These are phyloP conservation scores for Linnemannia elongata DNA, from an alignment of 192 early-diverging fungal genomes.

Conservation along the genomic window DNA sequence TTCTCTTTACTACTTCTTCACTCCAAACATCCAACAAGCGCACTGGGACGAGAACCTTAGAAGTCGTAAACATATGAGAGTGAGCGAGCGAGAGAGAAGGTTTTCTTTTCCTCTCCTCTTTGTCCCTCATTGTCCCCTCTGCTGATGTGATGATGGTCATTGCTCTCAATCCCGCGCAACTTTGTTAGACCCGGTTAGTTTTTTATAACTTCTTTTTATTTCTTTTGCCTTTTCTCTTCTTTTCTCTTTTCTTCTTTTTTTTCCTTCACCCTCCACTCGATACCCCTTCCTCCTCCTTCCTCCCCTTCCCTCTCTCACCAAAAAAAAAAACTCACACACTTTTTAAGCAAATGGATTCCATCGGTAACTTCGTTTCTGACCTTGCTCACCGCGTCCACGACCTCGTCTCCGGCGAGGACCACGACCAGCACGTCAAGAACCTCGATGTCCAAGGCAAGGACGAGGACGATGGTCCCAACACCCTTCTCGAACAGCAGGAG, in stretches of 20 bases:
- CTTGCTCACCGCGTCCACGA: constrained; percentile 43
- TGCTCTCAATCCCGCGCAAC: constrained; percentile 13
- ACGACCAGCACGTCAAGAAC: constrained; percentile 12
- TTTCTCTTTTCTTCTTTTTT: constrained; percentile 3
- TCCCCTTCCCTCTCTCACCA: constrained; percentile 4
- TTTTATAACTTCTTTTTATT: background rate
- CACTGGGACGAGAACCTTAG: background rate
- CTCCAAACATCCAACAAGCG: constrained; percentile 17
- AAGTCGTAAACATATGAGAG: background rate
- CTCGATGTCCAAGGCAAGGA: background rate
- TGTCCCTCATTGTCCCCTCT: background rate
- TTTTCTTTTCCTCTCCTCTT: background rate
- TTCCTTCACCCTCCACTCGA: constrained; percentile 16
- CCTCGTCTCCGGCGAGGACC: constrained; percentile 47
- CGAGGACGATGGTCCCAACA: constrained; percentile 18
- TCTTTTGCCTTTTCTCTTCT: background rate
- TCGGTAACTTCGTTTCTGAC: constrained; percentile 23
- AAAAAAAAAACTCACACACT: background rate
- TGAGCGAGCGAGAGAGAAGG: background rate
- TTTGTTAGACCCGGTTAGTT: constrained; percentile 8
- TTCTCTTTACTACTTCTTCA: background rate
- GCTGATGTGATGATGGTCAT: constrained; percentile 5
- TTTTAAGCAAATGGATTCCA: constrained; percentile 19
- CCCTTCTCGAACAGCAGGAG: constrained; percentile 43
- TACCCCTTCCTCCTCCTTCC: constrained; percentile 5